Base-by-base conservation (phyloP, 2,329 filamentous ascomycete genomes). In the Penicillium oxalicum region DNA sequence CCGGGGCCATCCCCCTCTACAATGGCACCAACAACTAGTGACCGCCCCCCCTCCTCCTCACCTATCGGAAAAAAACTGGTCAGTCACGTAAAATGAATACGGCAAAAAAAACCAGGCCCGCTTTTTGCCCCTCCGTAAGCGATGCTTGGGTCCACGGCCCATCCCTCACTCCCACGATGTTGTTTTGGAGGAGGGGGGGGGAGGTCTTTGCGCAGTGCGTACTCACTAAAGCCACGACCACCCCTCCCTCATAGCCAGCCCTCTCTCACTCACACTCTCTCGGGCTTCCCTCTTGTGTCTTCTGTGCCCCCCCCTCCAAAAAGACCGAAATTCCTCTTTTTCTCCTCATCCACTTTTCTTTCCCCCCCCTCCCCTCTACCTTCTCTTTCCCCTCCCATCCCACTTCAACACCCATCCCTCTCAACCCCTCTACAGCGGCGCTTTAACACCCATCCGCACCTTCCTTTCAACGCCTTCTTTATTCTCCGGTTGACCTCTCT, bases 121-220 rank as follows among this genome's bases (percentile, higher is more conserved):
- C 56, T 57, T 44, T 55, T 56, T 44, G 49, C 53, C 53, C 49
- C 54, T 52, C 55, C 39, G 57, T 56, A 59, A 59, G 53, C 52
- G 52, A 57, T 57, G 44, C 50, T 58, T 58, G 49, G 48, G 50
- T 52, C 52, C 55, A 58, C 57, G 57, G 47, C 55, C 55, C 42
- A 50, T 50, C 44, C 36, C 44, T 40, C 44, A 46, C 41, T 33
- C 44, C 55, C 52, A 51, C 49, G 54, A 47, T 54, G 48, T 44
- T 50, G 36, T 47, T 49, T 40, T 45, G 41, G 33, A 47, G 25
- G 44, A 32, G 8, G 7, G 29, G 29, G 29, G 8, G 11, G 3
- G 7, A 4, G 29, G 29, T 7, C 29, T 8, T 7, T 32, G 29
- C 8, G 29, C 29, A 32, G 29, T 32, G 29, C 7, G 29, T 11